phyloP scores from a whole-genome alignment of 352 stramenopile genomes.

The Albugo candida region DNA sequence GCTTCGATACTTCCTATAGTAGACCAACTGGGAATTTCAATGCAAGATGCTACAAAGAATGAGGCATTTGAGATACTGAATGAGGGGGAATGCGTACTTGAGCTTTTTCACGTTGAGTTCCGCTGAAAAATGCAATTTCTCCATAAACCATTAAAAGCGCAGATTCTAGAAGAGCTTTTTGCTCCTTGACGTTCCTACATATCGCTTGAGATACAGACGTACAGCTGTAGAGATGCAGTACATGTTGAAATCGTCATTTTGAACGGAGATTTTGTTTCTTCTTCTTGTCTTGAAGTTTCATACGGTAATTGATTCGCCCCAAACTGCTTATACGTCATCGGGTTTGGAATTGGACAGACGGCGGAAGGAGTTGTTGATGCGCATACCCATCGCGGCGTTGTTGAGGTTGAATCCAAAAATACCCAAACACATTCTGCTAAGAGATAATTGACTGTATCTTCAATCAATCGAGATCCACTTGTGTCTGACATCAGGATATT shows the following conservation, averaged over 20 bases:
- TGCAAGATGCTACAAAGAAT: constrained; percentile 11
- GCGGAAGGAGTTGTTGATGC: neutral
- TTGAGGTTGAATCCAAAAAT: constrained; percentile 12
- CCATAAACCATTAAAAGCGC: constrained; percentile 65
- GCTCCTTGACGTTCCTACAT: constrained; percentile 39
- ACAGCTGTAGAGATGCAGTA: neutral
- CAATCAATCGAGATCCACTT: constrained; percentile 68
- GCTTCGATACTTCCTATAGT: constrained; percentile 42
- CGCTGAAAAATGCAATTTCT: constrained; percentile 48
- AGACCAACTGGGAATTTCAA: constrained; percentile 19
- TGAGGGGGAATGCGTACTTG: constrained; percentile 8
- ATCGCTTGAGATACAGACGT: neutral
- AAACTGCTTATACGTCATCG: constrained; percentile 74
- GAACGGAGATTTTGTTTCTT: constrained; percentile 2
- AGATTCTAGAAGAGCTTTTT: constrained; percentile 55
- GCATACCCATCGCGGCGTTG: neutral
- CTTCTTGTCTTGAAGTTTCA: constrained; percentile 17
- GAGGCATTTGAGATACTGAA: neutral
- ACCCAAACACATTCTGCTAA: constrained; percentile 67
- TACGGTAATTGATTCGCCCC: constrained; percentile 56
- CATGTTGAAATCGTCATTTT: constrained; percentile 47
- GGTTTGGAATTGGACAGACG: neutral
- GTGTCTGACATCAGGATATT: constrained; percentile 80
- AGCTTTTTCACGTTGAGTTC: constrained; percentile 22
- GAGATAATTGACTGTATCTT: constrained; percentile 77